Evolutionary conservation across 225 moss, liverwort and hornwort species (phyloP), one percentile per base, ranked within the genome.

Genomic region (Bryum argenteum): DNA sequence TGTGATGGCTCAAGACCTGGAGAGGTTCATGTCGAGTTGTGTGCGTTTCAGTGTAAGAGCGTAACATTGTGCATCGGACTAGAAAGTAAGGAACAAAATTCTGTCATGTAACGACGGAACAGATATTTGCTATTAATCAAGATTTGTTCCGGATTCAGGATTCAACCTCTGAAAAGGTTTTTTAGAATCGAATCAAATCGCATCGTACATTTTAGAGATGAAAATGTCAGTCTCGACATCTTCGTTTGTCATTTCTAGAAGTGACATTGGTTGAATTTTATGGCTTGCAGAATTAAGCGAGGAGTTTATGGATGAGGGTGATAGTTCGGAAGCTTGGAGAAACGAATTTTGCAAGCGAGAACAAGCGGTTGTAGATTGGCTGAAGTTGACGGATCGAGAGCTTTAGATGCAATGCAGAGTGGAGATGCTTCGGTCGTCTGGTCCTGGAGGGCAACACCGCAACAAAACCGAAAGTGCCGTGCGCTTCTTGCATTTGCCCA

Each of bases 381-480:
- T 87, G 24, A 76, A 71, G 58, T 61, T 84, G 76, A 78, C 75
- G 47, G 87, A 87, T 53, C 71, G 83, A 3, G 89, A 91, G 66
- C 74, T 97, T 60, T 79, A 89, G 67, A 51, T 73, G 43, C 90
- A 94, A 75, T 97, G 96, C 67, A 86, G 89, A 77, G 83, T 94
- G 86, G 94, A 97, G 71, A 90, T 91, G 15, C 85, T 87, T 54
- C 82, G 94, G 63, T 90, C 89, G 8, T 97, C 96, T 53, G 96
- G 96, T 28, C 91, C 96, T 8, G 96, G 96, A 67, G 96, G 96
- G 54, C 96, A 97, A 73, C 96, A 97, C 54, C 85, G 96, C 15
- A 97, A 97, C 54, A 97, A 94, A 65, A 97, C 94, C 5, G 96
- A 97, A 53, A 89, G 91, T 77, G 96, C 94, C 55, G 96, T 97